Evolutionary conservation across 106 monocot genomes (phyloP).

Genomic region (Acorus gramineus): DNA sequence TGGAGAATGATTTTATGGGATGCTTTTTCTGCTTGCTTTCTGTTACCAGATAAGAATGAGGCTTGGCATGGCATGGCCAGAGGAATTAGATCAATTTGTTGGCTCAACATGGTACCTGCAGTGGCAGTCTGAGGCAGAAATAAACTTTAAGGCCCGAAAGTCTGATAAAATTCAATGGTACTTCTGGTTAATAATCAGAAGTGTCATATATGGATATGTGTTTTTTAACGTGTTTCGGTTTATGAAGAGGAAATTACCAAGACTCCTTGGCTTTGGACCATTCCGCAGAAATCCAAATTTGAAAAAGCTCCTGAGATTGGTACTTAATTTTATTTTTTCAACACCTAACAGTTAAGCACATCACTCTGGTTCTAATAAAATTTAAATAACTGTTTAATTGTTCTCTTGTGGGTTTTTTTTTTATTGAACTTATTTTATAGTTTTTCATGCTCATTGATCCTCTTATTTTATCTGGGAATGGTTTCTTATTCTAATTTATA

Average conservation of each 20-base stretch:
- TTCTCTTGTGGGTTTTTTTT: too few relatives aligned
- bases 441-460: too few relatives aligned
- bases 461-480: too few relatives aligned
- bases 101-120: constrained; percentile 78
- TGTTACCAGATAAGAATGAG: constrained; percentile 49
- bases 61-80: constrained; percentile 86
- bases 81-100: constrained; percentile 75
- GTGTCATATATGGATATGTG: constrained; percentile 45
- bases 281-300: constrained; percentile 65
- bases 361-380: too few relatives aligned
- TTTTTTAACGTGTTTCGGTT: constrained; percentile 47
- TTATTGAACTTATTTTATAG: too few relatives aligned
- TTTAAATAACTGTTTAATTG: too few relatives aligned
- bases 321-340: constrained; percentile 9
- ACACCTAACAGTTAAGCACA: too few relatives aligned
- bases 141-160: constrained; percentile 48
- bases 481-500: too few relatives aligned
- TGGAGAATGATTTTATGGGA: background rate
- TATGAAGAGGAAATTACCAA: constrained; percentile 40
- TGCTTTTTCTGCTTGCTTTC: background rate
- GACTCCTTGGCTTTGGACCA: constrained; percentile 64
- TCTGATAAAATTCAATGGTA: constrained; percentile 45
- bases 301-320: constrained; percentile 65
- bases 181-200: constrained; percentile 58
- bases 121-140: constrained; percentile 83